Percentiles rank a stretch among this genome's conserved stretches.
These are phyloP conservation scores for Volvariella surrecta DNA, from an alignment of 1,284 basidiomycete genomes.

Conservation along the genomic window DNA sequence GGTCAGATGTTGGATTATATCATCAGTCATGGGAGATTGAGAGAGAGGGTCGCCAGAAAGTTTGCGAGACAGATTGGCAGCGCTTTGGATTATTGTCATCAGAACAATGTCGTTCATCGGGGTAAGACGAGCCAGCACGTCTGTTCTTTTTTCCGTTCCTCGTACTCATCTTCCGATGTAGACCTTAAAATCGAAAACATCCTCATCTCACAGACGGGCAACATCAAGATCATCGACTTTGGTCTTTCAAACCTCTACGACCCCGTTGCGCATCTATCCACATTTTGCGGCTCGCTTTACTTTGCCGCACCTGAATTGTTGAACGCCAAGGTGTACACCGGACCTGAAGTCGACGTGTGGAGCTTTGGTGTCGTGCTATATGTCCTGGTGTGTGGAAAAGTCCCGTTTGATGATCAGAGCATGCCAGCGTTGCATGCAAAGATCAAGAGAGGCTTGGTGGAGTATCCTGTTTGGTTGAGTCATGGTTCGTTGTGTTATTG, in stretches of 20 bases:
- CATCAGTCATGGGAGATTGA: constrained; percentile 93
- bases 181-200: constrained; percentile 99
- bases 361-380: constrained; percentile 98
- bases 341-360: constrained; percentile 98
- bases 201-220: constrained; percentile 95
- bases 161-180: constrained; percentile 11
- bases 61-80: constrained; percentile 96
- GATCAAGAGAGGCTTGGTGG: constrained; percentile 95
- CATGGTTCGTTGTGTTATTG: constrained; percentile 42
- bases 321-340: constrained; percentile 94
- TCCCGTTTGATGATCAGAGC: constrained; percentile 98
- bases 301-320: constrained; percentile 97
- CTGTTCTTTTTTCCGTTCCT: constrained; percentile 5
- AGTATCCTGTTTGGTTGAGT: constrained; percentile 96
- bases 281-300: constrained; percentile 96
- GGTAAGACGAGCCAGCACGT: constrained; percentile 35
- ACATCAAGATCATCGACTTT: constrained; percentile 99
- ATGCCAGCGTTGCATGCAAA: constrained; percentile 99
- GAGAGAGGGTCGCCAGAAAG: constrained; percentile 93
- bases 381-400: constrained; percentile 96
- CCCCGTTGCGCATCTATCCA: constrained; percentile 76
- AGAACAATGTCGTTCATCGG: constrained; percentile 95
- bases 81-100: constrained; percentile 95
- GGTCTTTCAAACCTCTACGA: constrained; percentile 97
- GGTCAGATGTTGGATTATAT: constrained; percentile 99